Percentiles rank a stretch among this genome's conserved stretches.
Conservation (phyloP, 1,284 basidiomycete species). For the Cutaneotrichosporon cutaneum region DNA sequence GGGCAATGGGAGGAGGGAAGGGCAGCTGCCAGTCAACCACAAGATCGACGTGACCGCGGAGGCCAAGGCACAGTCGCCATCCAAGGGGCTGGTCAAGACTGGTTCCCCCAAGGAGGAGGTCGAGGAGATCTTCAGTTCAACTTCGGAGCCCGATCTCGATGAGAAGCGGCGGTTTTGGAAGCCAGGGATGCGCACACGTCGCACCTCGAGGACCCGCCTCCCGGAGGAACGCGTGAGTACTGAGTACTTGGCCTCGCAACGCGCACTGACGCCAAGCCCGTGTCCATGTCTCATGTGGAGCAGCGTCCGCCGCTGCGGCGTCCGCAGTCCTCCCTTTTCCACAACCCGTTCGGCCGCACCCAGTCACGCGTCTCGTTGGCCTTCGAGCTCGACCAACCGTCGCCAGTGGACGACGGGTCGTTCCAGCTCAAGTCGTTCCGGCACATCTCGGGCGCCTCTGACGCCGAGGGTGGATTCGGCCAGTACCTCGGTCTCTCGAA, state of each 20-base stretch:
- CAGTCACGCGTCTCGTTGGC: conserved; percentile 35
- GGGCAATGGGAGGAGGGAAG: conserved; percentile 3
- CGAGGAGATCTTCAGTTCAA: conserved; percentile 17
- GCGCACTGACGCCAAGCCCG: conserved; percentile 2
- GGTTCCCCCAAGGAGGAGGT: conserved; percentile 8
- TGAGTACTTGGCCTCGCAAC: background rate
- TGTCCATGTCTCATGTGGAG: conserved; percentile 11
- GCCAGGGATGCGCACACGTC: conserved; percentile 3
- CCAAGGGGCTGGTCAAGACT: background rate
- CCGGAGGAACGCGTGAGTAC: conserved; percentile 3
- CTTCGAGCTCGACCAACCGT: conserved; percentile 26
- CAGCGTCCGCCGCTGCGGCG: conserved; percentile 25
- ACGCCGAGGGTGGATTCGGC: conserved; percentile 18
- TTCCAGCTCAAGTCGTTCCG: conserved; percentile 51
- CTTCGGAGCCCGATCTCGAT: conserved; percentile 12
- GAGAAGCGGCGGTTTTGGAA: conserved; percentile 11
- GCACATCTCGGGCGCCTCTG: conserved; percentile 42
- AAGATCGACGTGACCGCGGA: background rate
- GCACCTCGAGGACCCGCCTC: background rate
- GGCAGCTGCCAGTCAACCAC: background rate
- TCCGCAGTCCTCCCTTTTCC: conserved; percentile 40
- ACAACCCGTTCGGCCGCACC: conserved; percentile 40
- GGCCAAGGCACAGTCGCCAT: background rate
- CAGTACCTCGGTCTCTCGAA: conserved; percentile 12
- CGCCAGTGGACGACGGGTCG: conserved; percentile 37